Percentiles rank a stretch among this genome's conserved stretches.
These are phyloP conservation scores for Teunomyces barrocoloradensis DNA, from an alignment of 805 yeast species.

Conservation along the genomic window DNA sequence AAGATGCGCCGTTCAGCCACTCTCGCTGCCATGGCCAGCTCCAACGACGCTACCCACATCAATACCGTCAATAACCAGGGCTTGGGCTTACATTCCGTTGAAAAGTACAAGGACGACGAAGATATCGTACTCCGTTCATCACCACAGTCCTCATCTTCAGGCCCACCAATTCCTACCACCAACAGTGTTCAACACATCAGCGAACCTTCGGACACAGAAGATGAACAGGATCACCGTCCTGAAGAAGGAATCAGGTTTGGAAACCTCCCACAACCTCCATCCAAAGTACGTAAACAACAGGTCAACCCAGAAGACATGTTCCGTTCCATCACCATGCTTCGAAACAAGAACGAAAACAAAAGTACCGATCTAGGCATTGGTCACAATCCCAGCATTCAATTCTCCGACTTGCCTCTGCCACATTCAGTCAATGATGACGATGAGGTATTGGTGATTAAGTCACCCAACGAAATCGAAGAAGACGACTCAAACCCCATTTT, in stretches of 20 bases:
- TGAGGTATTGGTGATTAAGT: slow-evolving; percentile 71
- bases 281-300: slow-evolving; percentile 32
- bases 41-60: slow-evolving; percentile 24
- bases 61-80: slow-evolving; percentile 29
- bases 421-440: slow-evolving; percentile 52
- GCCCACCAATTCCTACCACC: slow-evolving; percentile 3
- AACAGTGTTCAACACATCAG: slow-evolving; percentile 29
- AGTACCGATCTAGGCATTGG: slow-evolving; percentile 22
- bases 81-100: slow-evolving; percentile 20
- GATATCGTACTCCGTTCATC: slow-evolving; percentile 6
- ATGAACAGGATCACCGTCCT: neutral
- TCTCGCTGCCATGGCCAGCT: slow-evolving; percentile 50
- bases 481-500: slow-evolving; percentile 32
- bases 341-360: slow-evolving; percentile 35
- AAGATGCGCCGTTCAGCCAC: slow-evolving; percentile 81
- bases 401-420: slow-evolving; percentile 6
- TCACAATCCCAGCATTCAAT: slow-evolving; percentile 6
- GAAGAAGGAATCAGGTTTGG: slow-evolving; percentile 55
- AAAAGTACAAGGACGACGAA: slow-evolving; percentile 1
- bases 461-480: slow-evolving; percentile 71
- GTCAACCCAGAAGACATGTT: slow-evolving; percentile 81
- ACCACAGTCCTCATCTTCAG: slow-evolving; percentile 15
- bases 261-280: slow-evolving; percentile 53
- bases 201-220: slow-evolving; percentile 39
- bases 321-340: slow-evolving; percentile 79